Evolutionary conservation across 1,284 basidiomycete species (phyloP).

Genomic region (Papiliotrema terrestris): DNA sequence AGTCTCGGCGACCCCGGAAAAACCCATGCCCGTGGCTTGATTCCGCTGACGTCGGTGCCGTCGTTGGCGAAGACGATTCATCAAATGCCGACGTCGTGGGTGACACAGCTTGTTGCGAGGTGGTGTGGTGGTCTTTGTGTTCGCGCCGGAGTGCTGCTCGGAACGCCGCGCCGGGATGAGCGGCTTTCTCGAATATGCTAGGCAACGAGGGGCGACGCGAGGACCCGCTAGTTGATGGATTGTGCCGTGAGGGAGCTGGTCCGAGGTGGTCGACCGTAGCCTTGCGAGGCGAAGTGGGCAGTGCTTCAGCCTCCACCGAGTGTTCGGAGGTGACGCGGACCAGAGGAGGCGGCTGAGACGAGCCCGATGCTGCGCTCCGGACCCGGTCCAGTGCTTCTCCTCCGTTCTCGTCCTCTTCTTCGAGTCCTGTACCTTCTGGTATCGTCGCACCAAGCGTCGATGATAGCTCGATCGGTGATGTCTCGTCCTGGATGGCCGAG

Average conservation of each 20-base stretch:
- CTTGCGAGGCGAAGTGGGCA: not conserved
- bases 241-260: conserved; percentile 3
- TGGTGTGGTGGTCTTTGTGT: conserved; percentile 4
- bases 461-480: not conserved
- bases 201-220: conserved; percentile 47
- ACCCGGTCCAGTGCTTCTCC: not conserved
- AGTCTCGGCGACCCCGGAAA: conserved; percentile 20
- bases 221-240: conserved; percentile 10
- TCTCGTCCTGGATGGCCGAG: no score
- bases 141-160: conserved; percentile 32
- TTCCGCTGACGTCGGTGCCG: not conserved
- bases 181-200: conserved; percentile 47
- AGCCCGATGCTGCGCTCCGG: not conserved
- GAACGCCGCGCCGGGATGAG: conserved; percentile 38
- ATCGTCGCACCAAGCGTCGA: not conserved
- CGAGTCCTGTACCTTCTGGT: not conserved
- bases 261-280: not conserved
- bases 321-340: not conserved
- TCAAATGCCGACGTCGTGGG: no score
- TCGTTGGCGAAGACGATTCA: not conserved
- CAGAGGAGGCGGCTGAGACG: not conserved
- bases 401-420: not conserved
- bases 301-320: not conserved
- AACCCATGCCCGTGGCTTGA: conserved; percentile 12
- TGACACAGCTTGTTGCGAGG: not conserved